A percentile compares a stretch with the other conserved stretches of the same genome.
Evolutionary conservation across 371 early-diverging fungal genomes (phyloP).

Genomic region (Cokeromyces recurvatus): DNA sequence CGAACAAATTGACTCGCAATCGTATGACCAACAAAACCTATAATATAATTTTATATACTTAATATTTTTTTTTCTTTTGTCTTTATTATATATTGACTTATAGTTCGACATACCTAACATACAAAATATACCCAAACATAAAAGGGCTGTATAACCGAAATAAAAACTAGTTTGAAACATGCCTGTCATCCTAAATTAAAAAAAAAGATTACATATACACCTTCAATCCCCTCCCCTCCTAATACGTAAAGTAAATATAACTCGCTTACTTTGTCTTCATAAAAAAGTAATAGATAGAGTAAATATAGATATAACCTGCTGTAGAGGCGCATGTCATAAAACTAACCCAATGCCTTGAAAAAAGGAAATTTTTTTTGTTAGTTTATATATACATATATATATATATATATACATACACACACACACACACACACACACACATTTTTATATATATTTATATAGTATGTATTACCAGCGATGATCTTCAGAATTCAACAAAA

Average conservation of each 20-base stretch:
- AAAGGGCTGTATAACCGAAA: slow-evolving; percentile 74
- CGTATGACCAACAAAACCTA: slow-evolving; percentile 58
- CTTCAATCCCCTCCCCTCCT: neutral
- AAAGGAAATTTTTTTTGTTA: neutral
- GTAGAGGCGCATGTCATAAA: slow-evolving; percentile 78
- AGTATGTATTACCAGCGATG: slow-evolving; percentile 67
- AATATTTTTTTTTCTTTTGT: neutral
- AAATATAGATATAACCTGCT: slow-evolving; percentile 74
- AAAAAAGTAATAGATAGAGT: slow-evolving; percentile 75
- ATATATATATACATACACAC: too few species aligned
- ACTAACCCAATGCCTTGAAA: slow-evolving; percentile 71
- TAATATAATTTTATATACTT: neutral
- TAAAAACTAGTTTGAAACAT: slow-evolving; percentile 77
- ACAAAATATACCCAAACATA: slow-evolving; percentile 62
- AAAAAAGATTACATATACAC: neutral
- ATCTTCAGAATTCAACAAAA: slow-evolving; percentile 79
- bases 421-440: too few species aligned
- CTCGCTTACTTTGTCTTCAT: slow-evolving; percentile 70
- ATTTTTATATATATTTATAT: too few species aligned
- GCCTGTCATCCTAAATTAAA: slow-evolving; percentile 67
- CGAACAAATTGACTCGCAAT: slow-evolving; percentile 64
- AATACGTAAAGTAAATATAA: too few species aligned
- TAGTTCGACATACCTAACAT: slow-evolving; percentile 74
- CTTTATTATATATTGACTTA: too few species aligned
- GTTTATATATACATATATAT: neutral